Evolutionary conservation across 352 stramenopile species (phyloP).

Genomic region (Phytophthora colocasiae): DNA sequence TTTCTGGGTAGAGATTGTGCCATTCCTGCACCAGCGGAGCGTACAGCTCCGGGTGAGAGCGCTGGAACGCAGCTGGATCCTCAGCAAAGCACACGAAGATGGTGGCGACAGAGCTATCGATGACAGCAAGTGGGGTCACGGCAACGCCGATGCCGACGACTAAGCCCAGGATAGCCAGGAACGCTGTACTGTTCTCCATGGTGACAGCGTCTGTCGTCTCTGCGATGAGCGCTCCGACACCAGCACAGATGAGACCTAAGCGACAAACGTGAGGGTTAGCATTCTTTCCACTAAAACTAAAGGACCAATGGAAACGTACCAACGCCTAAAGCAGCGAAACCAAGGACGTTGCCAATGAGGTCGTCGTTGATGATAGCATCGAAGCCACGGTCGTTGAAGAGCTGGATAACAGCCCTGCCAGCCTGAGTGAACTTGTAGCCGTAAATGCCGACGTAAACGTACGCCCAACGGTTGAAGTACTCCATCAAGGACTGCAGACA

Average conservation of each 20-base stretch:
- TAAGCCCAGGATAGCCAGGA: constrained; percentile 87
- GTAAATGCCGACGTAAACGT: constrained; percentile 95
- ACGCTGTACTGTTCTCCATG: constrained; percentile 77
- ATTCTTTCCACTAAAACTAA: not conserved
- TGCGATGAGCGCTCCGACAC: constrained; percentile 55
- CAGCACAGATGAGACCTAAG: constrained; percentile 77
- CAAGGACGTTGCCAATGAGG: constrained; percentile 93
- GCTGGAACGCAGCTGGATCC: constrained; percentile 82
- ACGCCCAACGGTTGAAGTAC: constrained; percentile 96
- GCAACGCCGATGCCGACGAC: constrained; percentile 90
- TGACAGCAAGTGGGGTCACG: constrained; percentile 91
- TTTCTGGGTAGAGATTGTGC: constrained; percentile 89
- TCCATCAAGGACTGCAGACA: constrained; percentile 89
- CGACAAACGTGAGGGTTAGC: constrained; percentile 1
- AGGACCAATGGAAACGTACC: constrained; percentile 41
- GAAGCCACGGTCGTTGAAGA: constrained; percentile 95
- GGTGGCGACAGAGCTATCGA: constrained; percentile 95
- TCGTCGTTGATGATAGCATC: constrained; percentile 97
- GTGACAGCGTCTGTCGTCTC: constrained; percentile 57
- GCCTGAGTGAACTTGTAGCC: constrained; percentile 95
- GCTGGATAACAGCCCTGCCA: constrained; percentile 91
- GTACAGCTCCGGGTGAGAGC: constrained; percentile 85
- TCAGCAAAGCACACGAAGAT: constrained; percentile 98
- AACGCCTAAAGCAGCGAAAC: constrained; percentile 90
- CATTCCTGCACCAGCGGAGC: constrained; percentile 84